A percentile compares a stretch with the other conserved stretches of the same genome.
These are phyloP conservation scores for Babesia caballi DNA, from an alignment of 169 alveolate species.

Conservation along the genomic window DNA sequence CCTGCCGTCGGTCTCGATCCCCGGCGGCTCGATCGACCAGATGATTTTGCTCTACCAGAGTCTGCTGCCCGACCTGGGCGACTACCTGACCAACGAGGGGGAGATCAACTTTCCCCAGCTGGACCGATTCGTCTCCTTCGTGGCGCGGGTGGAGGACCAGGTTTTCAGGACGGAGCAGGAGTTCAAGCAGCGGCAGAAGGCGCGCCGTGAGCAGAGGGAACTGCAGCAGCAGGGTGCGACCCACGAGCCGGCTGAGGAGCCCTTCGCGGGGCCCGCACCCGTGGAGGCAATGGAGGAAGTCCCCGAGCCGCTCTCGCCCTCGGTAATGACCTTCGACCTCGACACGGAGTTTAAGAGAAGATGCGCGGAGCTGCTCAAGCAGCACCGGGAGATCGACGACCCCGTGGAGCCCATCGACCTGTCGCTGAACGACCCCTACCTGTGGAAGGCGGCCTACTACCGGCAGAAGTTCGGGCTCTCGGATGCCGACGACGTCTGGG, in stretches of 20 bases:
- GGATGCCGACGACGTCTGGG: conserved; percentile 15
- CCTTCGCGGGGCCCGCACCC: background rate
- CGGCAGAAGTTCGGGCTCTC: conserved; percentile 41
- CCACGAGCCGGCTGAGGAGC: background rate
- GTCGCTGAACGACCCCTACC: conserved; percentile 52
- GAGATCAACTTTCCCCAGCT: conserved; percentile 77
- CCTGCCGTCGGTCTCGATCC: conserved; percentile 89
- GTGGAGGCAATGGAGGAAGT: too few species aligned
- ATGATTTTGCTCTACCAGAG: conserved; percentile 89
- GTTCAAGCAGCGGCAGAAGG: conserved; percentile 77
- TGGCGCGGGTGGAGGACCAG: conserved; percentile 87
- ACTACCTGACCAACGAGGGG: conserved; percentile 87
- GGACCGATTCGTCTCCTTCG: conserved; percentile 70
- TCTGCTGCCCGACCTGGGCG: conserved; percentile 86
- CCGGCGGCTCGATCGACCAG: conserved; percentile 97
- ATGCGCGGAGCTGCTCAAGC: conserved; percentile 31
- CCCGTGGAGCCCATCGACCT: conserved; percentile 61
- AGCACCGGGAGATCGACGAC: conserved; percentile 27
- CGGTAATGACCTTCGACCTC: background rate
- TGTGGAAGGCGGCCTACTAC: conserved; percentile 61
- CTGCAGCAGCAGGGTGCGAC: background rate
- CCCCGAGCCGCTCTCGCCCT: background rate
- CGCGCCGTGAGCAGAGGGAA: conserved; percentile 60
- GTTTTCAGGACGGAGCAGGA: conserved; percentile 77
- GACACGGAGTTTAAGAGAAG: conserved; percentile 29